Evolutionary conservation across 2,329 filamentous ascomycete genomes (phyloP).

Genomic region (Beauveria sp.): DNA sequence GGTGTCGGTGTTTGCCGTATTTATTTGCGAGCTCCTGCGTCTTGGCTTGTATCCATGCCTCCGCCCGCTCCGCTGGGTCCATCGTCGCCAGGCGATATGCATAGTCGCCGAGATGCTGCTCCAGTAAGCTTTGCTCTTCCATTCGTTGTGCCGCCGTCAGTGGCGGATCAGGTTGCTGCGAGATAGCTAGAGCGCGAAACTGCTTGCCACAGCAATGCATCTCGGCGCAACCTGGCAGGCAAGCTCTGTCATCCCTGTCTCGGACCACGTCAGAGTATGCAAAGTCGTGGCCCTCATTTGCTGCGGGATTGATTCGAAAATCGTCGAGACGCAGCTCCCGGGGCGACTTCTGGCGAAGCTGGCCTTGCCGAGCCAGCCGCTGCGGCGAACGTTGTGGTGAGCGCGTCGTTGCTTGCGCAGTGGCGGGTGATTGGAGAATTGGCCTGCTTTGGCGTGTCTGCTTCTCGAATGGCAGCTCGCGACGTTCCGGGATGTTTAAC

Average conservation of each 20-base stretch:
- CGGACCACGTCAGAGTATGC: slow-evolving; percentile 72
- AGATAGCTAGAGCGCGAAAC: slow-evolving; percentile 58
- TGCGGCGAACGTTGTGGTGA: slow-evolving; percentile 14
- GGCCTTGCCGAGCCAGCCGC: slow-evolving; percentile 16
- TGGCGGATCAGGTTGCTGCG: slow-evolving; percentile 35
- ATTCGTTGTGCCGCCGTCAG: slow-evolving; percentile 27
- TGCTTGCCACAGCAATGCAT: slow-evolving; percentile 68
- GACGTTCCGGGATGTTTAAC: slow-evolving; percentile 30
- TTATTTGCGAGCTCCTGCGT: slow-evolving; percentile 65
- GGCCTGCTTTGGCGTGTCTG: slow-evolving; percentile 4
- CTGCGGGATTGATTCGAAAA: slow-evolving; percentile 73
- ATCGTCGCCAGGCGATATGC: slow-evolving; percentile 53
- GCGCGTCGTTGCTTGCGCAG: slow-evolving; percentile 1
- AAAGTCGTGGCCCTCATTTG: slow-evolving; percentile 63
- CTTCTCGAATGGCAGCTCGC: slow-evolving; percentile 34
- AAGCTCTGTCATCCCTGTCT: slow-evolving; percentile 59
- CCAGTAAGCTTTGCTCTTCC: slow-evolving; percentile 44
- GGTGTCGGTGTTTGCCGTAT: slow-evolving; percentile 69
- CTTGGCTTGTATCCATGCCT: slow-evolving; percentile 68
- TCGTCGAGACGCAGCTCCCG: slow-evolving; percentile 56
- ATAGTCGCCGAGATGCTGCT: slow-evolving; percentile 50
- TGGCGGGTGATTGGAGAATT: neutral
- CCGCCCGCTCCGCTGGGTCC: slow-evolving; percentile 51
- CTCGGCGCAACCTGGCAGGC: slow-evolving; percentile 66
- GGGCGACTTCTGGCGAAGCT: slow-evolving; percentile 50